phyloP scores from a whole-genome alignment of 331 rosid genomes.

The Pyracantha coccinea region DNA sequence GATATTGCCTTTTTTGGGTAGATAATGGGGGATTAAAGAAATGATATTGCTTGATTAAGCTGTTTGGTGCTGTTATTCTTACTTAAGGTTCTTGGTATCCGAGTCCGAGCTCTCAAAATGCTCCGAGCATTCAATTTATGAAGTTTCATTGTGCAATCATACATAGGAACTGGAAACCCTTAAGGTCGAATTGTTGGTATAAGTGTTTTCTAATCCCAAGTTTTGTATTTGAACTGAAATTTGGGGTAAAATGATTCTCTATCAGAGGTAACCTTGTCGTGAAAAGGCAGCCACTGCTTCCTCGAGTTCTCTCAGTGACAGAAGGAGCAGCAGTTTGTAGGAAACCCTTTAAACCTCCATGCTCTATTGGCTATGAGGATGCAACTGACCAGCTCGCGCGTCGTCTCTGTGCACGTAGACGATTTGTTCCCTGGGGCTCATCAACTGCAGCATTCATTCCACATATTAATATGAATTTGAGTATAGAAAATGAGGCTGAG shows the following conservation, averaged over 20 bases:
- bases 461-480: slow-evolving; percentile 19
- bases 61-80: neutral
- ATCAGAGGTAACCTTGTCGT: slow-evolving; percentile 70
- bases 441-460: slow-evolving; percentile 31
- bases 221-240: neutral
- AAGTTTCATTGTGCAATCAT: neutral
- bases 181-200: neutral
- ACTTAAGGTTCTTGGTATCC: neutral
- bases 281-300: slow-evolving; percentile 76
- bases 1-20: neutral
- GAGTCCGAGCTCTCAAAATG: neutral
- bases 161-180: neutral
- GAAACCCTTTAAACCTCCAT: slow-evolving; percentile 89
- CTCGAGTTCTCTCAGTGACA: slow-evolving; percentile 67
- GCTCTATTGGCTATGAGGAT: slow-evolving; percentile 43
- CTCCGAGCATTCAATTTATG: neutral
- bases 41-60: neutral
- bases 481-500: slow-evolving; percentile 13
- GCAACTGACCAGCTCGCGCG: slow-evolving; percentile 54
- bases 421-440: slow-evolving; percentile 95
- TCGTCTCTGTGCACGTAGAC: slow-evolving; percentile 71
- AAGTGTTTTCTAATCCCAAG: neutral
- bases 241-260: neutral
- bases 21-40: neutral
- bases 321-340: slow-evolving; percentile 64